These are phyloP conservation scores for Lathyrus aphaca DNA, from an alignment of 306 rosid species.

Conservation along the genomic window DNA sequence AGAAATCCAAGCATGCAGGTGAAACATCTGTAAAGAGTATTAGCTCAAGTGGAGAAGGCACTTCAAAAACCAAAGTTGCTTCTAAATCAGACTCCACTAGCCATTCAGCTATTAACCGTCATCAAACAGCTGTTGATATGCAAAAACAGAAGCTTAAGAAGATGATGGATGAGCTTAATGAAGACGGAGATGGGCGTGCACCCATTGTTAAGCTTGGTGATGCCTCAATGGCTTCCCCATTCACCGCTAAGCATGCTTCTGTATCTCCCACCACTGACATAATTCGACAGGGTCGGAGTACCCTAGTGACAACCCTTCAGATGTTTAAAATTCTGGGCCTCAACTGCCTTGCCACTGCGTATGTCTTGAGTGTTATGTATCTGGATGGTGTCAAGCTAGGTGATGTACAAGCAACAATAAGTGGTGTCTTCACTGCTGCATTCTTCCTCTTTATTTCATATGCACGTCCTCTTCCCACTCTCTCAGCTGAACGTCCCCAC, in stretches of 20 bases:
- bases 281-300: conserved; percentile 98
- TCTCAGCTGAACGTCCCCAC: conserved; percentile 91
- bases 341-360: conserved; percentile 97
- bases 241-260: conserved; percentile 98
- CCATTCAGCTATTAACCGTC: conserved; percentile 60
- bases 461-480: conserved; percentile 91
- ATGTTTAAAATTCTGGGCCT: conserved; percentile 99
- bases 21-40: conserved; percentile 63
- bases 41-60: conserved; percentile 61
- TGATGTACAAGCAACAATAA: conserved; percentile 94
- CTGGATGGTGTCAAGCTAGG: conserved; percentile 98
- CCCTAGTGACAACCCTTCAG: conserved; percentile 96
- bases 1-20: conserved; percentile 63
- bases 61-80: conserved; percentile 61
- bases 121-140: conserved; percentile 67
- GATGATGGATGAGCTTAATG: conserved; percentile 89
- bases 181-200: conserved; percentile 89
- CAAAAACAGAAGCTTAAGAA: conserved; percentile 88
- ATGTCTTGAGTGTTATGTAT: conserved; percentile 98
- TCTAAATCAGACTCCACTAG: conserved; percentile 52
- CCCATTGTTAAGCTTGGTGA: conserved; percentile 97
- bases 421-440: conserved; percentile 97
- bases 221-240: conserved; percentile 99
- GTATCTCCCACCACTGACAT: conserved; percentile 91
- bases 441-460: conserved; percentile 98